Evolutionary conservation across 306 rosid species (phyloP), one percentile per base, ranked within the genome.

Genomic region (Morella rubra): DNA sequence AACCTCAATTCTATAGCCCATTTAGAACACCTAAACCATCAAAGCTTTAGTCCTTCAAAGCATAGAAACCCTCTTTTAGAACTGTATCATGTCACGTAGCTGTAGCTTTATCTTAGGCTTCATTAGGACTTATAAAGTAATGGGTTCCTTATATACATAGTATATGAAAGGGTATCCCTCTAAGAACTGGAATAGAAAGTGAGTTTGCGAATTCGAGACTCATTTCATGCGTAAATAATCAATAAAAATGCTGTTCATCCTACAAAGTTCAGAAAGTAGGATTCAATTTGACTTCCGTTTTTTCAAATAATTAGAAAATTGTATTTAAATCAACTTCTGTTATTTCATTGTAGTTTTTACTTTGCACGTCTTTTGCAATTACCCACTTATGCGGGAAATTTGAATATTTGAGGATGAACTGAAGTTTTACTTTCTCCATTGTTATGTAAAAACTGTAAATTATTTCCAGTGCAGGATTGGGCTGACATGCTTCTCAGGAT

Each of bases 401-500:
- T 71, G 77, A 77, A 74, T 68, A 59, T 81, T 71, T 81, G 71
- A 68, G 73, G 79, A 69, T 77, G 72, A 79, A 76, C 83, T 71
- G 55, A 78, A 79, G 66, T 61, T 75, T 41, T 65, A 24, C 80
- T 66, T 71, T 66, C 61, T 71, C 76, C 54, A 76, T 81, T 74
- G 73, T 74, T 76, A 81, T 81, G 73, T 58, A 66, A 86, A 83
- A 78, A 52, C 74, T 84, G 73, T 83, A 83, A 84, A 86, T 86
- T 49, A 78, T 84, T 75, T 86, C 73, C 93, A 94, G 97, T 84
- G 90, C 97, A 94, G 98, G 98, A 94, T 80, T 94, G 97, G 97
- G 97, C 97, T 14, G 97, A 94, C 87, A 94, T 94, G 97, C 93
- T 94, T 82, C 95, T 94, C 74, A 90, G 98, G 85, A 94, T 94